These are phyloP conservation scores for Sporothrix dimorphospora DNA, from an alignment of 2,329 filamentous ascomycete genomes.

Conservation along the genomic window DNA sequence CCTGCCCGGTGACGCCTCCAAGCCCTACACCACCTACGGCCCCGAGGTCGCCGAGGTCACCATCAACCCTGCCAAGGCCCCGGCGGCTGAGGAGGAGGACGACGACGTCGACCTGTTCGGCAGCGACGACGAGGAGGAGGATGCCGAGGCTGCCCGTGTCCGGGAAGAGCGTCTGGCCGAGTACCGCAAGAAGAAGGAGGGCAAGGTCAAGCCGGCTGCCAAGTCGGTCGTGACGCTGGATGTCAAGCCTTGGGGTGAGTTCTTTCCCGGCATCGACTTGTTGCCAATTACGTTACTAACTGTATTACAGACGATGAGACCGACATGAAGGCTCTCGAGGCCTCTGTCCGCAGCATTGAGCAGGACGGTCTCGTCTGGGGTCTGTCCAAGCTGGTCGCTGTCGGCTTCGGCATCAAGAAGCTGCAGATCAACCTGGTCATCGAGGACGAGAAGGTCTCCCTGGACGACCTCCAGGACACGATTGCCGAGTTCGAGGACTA, in stretches of 20 bases:
- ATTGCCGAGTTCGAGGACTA: constrained; percentile 87
- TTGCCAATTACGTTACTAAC: not conserved
- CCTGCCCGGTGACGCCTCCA: constrained; percentile 89
- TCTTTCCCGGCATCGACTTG: not conserved
- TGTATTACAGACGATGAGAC: constrained; percentile 78
- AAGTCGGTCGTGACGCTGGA: constrained; percentile 97
- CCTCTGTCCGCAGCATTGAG: constrained; percentile 78
- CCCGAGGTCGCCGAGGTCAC: constrained; percentile 78
- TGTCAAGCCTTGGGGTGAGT: constrained; percentile 82
- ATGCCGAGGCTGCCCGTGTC: constrained; percentile 79
- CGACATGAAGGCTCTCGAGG: constrained; percentile 81
- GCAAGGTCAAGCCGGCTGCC: constrained; percentile 86
- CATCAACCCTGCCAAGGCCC: constrained; percentile 83
- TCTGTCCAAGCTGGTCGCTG: constrained; percentile 81
- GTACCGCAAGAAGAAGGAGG: constrained; percentile 96
- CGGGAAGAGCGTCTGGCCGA: constrained; percentile 89
- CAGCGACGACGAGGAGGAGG: constrained; percentile 91
- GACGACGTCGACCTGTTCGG: constrained; percentile 94
- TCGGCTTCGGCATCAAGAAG: constrained; percentile 99
- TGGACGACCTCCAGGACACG: constrained; percentile 82
- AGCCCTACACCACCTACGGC: constrained; percentile 87
- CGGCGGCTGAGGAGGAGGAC: constrained; percentile 70
- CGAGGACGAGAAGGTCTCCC: constrained; percentile 94
- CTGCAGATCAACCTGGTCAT: constrained; percentile 97
- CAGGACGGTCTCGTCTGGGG: constrained; percentile 97